Evolutionary conservation across 164 flowering plant genomes (phyloP).

Genomic region (Vitis riparia): DNA sequence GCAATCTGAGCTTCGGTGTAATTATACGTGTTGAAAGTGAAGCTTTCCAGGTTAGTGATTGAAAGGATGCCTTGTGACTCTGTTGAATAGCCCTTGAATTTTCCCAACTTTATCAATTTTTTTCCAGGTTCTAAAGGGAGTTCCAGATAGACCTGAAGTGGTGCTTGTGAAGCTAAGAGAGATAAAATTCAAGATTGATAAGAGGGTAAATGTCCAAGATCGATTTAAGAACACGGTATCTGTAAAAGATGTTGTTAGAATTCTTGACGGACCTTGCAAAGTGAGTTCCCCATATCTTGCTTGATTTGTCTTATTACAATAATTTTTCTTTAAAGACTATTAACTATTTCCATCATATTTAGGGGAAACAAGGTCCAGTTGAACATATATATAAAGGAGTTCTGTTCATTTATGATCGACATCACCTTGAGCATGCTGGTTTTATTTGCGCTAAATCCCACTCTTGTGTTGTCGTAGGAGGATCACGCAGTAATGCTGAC

Average conservation of each 20-base stretch:
- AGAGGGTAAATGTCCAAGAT: slow-evolving; percentile 67
- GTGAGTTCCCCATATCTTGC: slow-evolving; percentile 34
- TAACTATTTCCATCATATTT: slow-evolving; percentile 1
- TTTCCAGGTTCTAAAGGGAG: slow-evolving; percentile 86
- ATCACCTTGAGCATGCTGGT: slow-evolving; percentile 98
- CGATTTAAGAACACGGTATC: slow-evolving; percentile 61
- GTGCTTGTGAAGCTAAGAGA: slow-evolving; percentile 81
- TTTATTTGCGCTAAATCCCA: slow-evolving; percentile 88
- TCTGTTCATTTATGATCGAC: slow-evolving; percentile 84
- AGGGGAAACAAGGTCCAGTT: slow-evolving; percentile 99
- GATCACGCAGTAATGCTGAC: slow-evolving; percentile 67
- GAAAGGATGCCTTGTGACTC: not conserved
- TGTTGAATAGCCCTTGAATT: not conserved
- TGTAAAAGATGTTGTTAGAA: slow-evolving; percentile 81
- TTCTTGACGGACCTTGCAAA: slow-evolving; percentile 85
- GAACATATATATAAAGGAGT: slow-evolving; percentile 86
- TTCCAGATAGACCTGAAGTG: slow-evolving; percentile 89
- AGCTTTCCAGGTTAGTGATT: slow-evolving; percentile 78
- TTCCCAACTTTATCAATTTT: not conserved
- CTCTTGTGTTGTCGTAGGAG: slow-evolving; percentile 79
- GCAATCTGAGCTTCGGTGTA: slow-evolving; percentile 84
- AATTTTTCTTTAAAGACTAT: not conserved
- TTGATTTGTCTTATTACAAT: not conserved
- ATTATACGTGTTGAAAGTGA: slow-evolving; percentile 97
- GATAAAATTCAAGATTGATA: slow-evolving; percentile 83